Conservation (phyloP, 148 eudicot genomes). For the Limonium bicolor region DNA sequence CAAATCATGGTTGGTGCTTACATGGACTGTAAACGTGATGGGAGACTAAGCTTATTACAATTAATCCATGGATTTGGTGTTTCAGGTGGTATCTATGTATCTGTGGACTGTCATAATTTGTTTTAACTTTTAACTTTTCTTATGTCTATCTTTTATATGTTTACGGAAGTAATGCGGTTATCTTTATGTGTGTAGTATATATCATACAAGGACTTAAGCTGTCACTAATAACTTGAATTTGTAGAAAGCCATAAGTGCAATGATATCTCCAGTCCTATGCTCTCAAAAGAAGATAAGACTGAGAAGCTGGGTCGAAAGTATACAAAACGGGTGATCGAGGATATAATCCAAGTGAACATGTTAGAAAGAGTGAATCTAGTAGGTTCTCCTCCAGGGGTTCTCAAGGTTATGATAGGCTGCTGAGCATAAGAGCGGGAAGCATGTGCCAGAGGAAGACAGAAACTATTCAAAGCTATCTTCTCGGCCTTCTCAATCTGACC, state of each 20-base stretch:
- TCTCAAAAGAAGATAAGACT: conserved; percentile 21
- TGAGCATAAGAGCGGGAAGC: conserved; percentile 26
- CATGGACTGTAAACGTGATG: no score
- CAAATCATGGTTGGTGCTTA: no score
- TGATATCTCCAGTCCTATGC: conserved; percentile 23
- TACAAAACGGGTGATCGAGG: conserved; percentile 27
- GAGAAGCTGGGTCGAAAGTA: conserved; percentile 38
- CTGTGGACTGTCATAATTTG: no score
- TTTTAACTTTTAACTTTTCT: no score
- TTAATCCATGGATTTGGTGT: not conserved
- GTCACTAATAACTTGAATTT: not conserved
- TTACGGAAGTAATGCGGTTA: not conserved
- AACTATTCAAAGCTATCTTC: conserved; percentile 33
- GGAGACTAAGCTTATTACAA: not conserved
- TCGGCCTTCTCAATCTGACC: conserved; percentile 27
- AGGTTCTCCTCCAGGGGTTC: conserved; percentile 34
- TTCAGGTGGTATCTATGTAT: not conserved
- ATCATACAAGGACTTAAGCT: not conserved
- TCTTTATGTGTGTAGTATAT: conserved; percentile 2
- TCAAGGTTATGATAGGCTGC: conserved; percentile 30
- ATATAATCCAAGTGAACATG: conserved; percentile 24
- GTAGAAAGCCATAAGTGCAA: conserved; percentile 39
- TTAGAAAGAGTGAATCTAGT: conserved; percentile 31
- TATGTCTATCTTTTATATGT: not conserved
- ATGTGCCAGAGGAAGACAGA: conserved; percentile 41